Evolutionary conservation across 305 asterid species (phyloP), one percentile per base, ranked within the genome.

Genomic region (Fraxinus sp.): DNA sequence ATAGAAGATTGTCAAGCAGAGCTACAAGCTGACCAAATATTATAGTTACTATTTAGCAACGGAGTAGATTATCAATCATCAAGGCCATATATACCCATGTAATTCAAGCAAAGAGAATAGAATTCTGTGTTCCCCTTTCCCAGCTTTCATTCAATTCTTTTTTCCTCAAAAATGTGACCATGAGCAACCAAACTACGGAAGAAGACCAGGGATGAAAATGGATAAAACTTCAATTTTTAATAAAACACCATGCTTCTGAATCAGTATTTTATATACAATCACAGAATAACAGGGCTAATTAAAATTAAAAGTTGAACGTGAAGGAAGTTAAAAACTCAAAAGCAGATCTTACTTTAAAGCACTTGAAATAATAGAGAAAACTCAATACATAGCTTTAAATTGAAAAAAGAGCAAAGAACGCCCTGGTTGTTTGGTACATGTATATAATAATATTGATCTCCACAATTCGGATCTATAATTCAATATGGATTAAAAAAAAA

Each of bases 301-400:
- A 28, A 14, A 28, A 70, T 28, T 68, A 70, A 70, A 70, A 30
- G 18, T 3, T 10, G 75, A 8, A 52, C 62, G 7, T 52, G 8
- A 52, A 52, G 62, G 62, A 52, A 79, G 36, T 74, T 78, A 32
- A 26, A 76, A 85, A 78, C 30, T 62, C 77, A 26, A 79, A 32
- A 52, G 62, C 70, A 79, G 68, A 83, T 81, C 79, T 52, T 82
- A 81, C 81, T 83, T 79, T 20, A n/a, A 66, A 6, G 44, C 72
- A 77, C 35, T 66, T 77, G 18, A 83, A 16, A 52, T 52, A 16
- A 52, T 52, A 74, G 73, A 36, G 44, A 66, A n/a, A 80, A 74
- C 30, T 35, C 26, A 49, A 80, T 79, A 52, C 92, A 82, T 86
- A 80, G 89, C 87, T 86, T 86, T 79, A 64, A 88, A 86, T 90